Conservation (phyloP, 179 eudicot genomes). For the Silene vulgaris region DNA sequence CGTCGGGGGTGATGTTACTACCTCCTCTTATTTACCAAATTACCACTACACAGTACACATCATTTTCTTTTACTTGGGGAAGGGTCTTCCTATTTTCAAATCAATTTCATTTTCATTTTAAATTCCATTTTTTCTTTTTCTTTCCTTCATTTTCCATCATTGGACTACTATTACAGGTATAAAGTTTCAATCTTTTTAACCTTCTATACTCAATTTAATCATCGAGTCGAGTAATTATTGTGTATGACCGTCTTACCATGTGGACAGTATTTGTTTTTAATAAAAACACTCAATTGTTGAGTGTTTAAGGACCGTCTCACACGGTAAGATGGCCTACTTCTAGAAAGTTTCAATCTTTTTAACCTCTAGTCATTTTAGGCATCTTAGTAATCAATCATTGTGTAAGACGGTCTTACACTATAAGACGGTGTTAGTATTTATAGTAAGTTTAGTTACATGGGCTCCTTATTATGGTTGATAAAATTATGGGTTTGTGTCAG, state of each 20-base stretch:
- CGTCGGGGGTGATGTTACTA: slow-evolving; percentile 20
- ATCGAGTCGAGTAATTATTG: too few relatives aligned
- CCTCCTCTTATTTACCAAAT: not conserved
- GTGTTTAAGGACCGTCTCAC: too few relatives aligned
- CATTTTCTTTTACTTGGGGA: slow-evolving; percentile 11
- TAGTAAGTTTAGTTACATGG: slow-evolving; percentile 12
- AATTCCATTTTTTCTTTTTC: not conserved
- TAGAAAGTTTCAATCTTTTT: too few relatives aligned
- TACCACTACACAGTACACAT: not conserved
- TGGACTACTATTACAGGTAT: not conserved
- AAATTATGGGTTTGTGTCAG: slow-evolving; percentile 7
- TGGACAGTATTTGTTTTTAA: too few relatives aligned
- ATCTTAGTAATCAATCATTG: too few relatives aligned
- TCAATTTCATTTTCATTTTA: not conserved
- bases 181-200: not conserved
- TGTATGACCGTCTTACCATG: too few relatives aligned
- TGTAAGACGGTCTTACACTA: too few relatives aligned
- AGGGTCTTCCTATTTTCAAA: slow-evolving; percentile 18
- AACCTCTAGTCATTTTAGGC: too few relatives aligned
- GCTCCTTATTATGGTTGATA: not conserved
- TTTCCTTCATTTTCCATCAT: not conserved
- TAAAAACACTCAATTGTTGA: too few relatives aligned
- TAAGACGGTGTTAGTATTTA: too few relatives aligned
- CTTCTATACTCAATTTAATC: not conserved
- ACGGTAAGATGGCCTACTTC: too few relatives aligned